Evolutionary conservation across 75 land plant species (phyloP), one percentile per base, ranked within the genome.

Genomic region (Cunninghamia lanceolata): DNA sequence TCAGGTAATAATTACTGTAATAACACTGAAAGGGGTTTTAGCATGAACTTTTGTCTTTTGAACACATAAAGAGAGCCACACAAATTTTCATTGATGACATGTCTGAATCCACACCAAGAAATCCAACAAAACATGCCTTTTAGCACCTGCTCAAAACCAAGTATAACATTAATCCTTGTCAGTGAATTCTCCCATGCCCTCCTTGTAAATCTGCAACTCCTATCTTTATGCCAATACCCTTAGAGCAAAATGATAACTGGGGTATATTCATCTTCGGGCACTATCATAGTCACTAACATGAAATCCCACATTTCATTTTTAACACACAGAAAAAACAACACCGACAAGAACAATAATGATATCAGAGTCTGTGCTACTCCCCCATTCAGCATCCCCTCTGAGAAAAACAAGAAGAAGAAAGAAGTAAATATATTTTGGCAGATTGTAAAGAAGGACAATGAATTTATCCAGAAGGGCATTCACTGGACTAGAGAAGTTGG

Each of bases 381-480:
- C 50, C 46, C 82, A 25, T 28, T 80, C 32, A 80, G 50, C 32
- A 25, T 80, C 4, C 82, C 82, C 50, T 80, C 82, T 45, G 50
- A 39, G 32, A 19, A 45, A n/a, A 80, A 80, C 2, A 45, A 42
- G 32, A 80, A 80, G 46, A 80, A 80, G 3, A 42, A 43, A 45
- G 4, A n/a, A 9, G 13, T 3, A 2, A 28, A 42, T 42, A 28
- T 4, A 42, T 80, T 80, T 80, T 80, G 82, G 82, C 45, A 80
- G 82, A 80, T 80, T 80, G 45, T 80, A n/a, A 42, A 80, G 30
- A 80, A 45, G 43, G 82, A 80, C 82, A 80, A 45, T n/a, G 82
- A 80, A 80, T 80, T 80, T 25, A 25, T 45, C 45, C 82, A 43
- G 82, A 80, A 80, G 50, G 82, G 82, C 2, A 42, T 80, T 39